Evolutionary conservation across 441 rosid genomes (phyloP).

Genomic region (Bruguiera hainesii): DNA sequence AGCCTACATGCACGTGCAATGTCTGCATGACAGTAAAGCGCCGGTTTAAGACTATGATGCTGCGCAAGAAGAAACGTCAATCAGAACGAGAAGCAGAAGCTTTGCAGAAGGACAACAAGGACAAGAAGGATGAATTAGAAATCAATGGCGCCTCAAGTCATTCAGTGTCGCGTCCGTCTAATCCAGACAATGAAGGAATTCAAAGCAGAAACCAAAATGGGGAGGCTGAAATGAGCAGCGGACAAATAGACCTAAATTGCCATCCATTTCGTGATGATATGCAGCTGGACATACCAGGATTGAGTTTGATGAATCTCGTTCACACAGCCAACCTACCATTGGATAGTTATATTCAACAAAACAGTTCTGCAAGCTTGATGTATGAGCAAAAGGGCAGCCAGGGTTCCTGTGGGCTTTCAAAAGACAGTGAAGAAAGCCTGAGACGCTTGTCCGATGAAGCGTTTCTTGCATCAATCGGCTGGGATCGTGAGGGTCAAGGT

Average conservation of each 20-base stretch:
- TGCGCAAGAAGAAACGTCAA: conserved; percentile 74
- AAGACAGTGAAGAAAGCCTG: conserved; percentile 26
- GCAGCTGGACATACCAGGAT: conserved; percentile 26
- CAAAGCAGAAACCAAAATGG: conserved; percentile 30
- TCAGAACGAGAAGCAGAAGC: conserved; percentile 52
- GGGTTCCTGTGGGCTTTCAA: conserved; percentile 23
- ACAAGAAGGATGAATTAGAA: conserved; percentile 32
- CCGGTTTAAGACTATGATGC: conserved; percentile 85
- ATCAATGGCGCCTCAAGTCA: conserved; percentile 17
- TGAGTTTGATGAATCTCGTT: conserved; percentile 26
- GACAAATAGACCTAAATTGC: conserved; percentile 53
- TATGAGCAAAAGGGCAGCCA: conserved; percentile 28
- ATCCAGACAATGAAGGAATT: conserved; percentile 33
- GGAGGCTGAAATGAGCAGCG: conserved; percentile 36
- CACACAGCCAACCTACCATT: conserved; percentile 21
- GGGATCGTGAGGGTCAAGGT: conserved; percentile 24
- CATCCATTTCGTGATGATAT: conserved; percentile 44
- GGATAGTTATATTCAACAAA: conserved; percentile 26
- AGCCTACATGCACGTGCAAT: conserved; percentile 66
- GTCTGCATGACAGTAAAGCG: conserved; percentile 95
- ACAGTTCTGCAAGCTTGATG: conserved; percentile 26
- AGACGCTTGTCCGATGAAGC: conserved; percentile 37
- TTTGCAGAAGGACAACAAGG: conserved; percentile 28
- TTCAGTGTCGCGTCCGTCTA: conserved; percentile 17
- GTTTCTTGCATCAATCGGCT: conserved; percentile 36